phyloP scores from a whole-genome alignment of 768 basidiomycete species.

The Podaxis mareebaensis region DNA sequence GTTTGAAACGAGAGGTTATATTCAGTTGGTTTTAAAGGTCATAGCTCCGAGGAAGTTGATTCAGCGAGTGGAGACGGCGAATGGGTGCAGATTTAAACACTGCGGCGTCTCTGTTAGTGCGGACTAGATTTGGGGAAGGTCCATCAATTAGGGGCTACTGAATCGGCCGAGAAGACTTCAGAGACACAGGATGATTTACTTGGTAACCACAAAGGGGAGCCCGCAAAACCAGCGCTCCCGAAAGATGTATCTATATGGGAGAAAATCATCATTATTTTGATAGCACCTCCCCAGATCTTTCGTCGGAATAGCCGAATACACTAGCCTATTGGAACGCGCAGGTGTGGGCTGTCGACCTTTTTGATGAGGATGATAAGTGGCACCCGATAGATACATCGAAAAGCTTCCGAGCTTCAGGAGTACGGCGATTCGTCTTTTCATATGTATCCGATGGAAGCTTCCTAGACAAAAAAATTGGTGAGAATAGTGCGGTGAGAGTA shows the following conservation, averaged over 20 bases:
- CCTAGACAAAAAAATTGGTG: neutral
- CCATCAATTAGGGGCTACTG: neutral
- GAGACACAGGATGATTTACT: neutral
- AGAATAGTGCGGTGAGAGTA: slow-evolving; percentile 6
- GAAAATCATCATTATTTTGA: neutral
- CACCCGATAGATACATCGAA: neutral
- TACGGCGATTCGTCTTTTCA: neutral
- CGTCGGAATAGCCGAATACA: neutral
- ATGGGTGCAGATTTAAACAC: neutral
- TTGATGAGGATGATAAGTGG: neutral
- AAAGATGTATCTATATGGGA: neutral
- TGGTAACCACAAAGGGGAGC: slow-evolving; percentile 7
- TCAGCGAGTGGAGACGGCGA: neutral
- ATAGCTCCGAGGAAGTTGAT: neutral
- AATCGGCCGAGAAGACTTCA: slow-evolving; percentile 3
- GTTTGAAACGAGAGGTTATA: neutral
- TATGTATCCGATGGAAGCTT: neutral
- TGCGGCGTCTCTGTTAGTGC: slow-evolving; percentile 11
- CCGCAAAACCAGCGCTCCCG: slow-evolving; percentile 9
- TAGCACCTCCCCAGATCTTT: neutral
- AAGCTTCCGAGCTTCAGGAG: slow-evolving; percentile 5
- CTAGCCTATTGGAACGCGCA: neutral
- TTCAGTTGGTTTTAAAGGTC: neutral
- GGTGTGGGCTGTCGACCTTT: neutral
- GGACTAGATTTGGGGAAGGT: neutral